Base-by-base conservation (phyloP, 2,329 filamentous ascomycete species). In the Leptographium flavum region DNA sequence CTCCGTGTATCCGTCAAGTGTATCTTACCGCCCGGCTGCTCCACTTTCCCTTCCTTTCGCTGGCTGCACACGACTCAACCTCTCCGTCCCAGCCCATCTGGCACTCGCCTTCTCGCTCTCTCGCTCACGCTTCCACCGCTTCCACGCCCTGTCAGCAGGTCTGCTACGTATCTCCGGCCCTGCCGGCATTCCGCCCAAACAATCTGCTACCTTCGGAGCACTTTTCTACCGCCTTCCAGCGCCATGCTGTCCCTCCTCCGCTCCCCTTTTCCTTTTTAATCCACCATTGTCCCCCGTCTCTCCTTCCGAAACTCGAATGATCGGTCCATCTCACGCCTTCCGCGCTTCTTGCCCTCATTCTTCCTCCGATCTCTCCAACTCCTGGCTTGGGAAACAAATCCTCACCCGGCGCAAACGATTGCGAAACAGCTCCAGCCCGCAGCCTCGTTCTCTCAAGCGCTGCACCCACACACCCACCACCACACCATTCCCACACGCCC, bases 161-260 rank as follows among this genome's bases (percentile, higher is more conserved):
- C 41, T 27, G n/a, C n/a, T n/a, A n/a, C n/a, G n/a, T n/a, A 23
- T 44, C 42, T 43, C 42, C 42, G 42, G 42, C 32, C 25, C 22
- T 43, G 33, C 42, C 42, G 42, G 33, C 32, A n/a, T 30, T 40
- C 31, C n/a, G 17, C 23, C 40, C 25, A 14, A 7, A 13, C 17
- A 32, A 7, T 13, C n/a, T 23, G 5, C 19, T 17, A 15, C 19
- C 17, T 42, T 11, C 39, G 27, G 39, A 32, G 27, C 39, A n/a
- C 17, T 21, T n/a, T 42, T 42, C 28, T 21, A 42, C 40, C 17
- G n/a, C 23, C 39, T 41, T 41, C 39, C 39, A 41, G 28, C 39
- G 13, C 11, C 23, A 41, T 21, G 11, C 27, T 15, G 4, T 17
- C 27, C 39, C 28, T 30, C 39, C 19, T 14, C 28, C 25, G 15